Conservation (phyloP, 1,284 basidiomycete genomes). For the Naganishia albida region DNA sequence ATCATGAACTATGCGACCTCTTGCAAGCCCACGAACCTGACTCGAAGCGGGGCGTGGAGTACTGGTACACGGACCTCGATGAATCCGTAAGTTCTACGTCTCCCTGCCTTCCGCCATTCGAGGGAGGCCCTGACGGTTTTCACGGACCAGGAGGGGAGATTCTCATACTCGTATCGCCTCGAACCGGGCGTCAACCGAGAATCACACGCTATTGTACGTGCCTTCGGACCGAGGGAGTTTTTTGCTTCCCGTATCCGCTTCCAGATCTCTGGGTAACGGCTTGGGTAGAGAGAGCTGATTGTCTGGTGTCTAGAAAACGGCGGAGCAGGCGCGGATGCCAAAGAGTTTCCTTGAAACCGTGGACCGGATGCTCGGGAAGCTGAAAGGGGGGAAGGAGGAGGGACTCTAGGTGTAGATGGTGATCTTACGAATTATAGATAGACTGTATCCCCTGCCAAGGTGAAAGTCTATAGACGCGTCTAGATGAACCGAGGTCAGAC, state of each 20-base stretch:
- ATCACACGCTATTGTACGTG: constrained; percentile 77
- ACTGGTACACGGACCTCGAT: constrained; percentile 85
- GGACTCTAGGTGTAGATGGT: too few relatives aligned
- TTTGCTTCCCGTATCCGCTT: too few relatives aligned
- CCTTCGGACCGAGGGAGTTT: constrained; percentile 5
- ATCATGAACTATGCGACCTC: constrained; percentile 88
- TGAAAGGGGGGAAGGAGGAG: not conserved
- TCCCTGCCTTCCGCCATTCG: constrained; percentile 43
- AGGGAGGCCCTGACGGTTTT: not conserved
- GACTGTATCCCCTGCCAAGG: too few relatives aligned
- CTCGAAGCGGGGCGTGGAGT: constrained; percentile 63
- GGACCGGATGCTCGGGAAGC: constrained; percentile 2
- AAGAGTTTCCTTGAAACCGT: constrained; percentile 45
- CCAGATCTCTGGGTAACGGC: too few relatives aligned
- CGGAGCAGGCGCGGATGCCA: constrained; percentile 84
- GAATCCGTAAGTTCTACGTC: constrained; percentile 62
- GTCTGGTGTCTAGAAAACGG: constrained; percentile 61
- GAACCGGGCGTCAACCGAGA: constrained; percentile 82
- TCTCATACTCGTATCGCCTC: constrained; percentile 80
- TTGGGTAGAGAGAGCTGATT: not conserved
- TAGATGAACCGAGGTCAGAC: too few relatives aligned
- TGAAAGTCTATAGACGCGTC: too few relatives aligned
- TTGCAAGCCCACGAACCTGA: constrained; percentile 56
- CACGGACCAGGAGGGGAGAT: constrained; percentile 61
- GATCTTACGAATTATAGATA: too few relatives aligned